phyloP scores from a whole-genome alignment of 2,329 filamentous ascomycete genomes.

The Ceratocystis eucalypticola region DNA sequence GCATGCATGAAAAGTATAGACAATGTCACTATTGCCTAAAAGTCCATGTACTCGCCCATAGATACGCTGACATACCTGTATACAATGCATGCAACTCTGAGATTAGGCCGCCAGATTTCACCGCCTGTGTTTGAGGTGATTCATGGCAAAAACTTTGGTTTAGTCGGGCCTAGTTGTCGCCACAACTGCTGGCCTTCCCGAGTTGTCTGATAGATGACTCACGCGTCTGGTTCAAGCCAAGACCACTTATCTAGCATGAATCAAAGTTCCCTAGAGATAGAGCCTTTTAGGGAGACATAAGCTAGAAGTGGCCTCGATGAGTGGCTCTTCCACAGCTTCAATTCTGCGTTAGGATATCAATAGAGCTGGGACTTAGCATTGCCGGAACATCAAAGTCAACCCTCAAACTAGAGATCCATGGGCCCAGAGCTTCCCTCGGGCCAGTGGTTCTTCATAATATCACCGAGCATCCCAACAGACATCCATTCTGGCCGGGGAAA shows the following conservation, averaged over 20 bases:
- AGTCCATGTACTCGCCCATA: background rate
- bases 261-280: background rate
- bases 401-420: background rate
- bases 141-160: background rate
- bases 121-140: background rate
- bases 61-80: background rate
- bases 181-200: background rate
- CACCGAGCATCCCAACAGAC: background rate
- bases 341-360: background rate
- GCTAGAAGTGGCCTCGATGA: background rate
- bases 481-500: constrained; percentile 11
- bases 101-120: background rate
- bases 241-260: background rate
- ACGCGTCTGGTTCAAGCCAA: background rate
- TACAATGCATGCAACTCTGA: background rate
- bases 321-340: background rate
- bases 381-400: background rate
- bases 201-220: background rate
- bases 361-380: background rate
- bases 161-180: background rate
- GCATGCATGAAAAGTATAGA: background rate
- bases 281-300: background rate
- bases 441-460: constrained; percentile 2
- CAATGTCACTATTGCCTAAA: background rate
- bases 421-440: background rate